Conservation (phyloP, 768 basidiomycete species). For the Macrolepiota fuliginosa region DNA sequence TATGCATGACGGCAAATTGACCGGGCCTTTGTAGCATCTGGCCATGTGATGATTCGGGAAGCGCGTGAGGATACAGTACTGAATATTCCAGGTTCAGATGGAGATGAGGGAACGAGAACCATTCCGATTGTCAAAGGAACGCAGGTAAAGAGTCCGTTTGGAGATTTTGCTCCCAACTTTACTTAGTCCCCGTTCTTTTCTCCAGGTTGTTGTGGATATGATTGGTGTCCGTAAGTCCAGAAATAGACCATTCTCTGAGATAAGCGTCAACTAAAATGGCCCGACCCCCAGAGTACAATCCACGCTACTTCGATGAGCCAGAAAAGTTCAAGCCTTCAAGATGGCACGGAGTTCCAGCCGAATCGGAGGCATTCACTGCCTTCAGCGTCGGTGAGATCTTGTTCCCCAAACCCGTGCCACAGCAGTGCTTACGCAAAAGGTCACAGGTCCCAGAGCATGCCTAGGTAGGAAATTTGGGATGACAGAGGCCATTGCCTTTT, state of each 20-base stretch:
- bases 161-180: not conserved
- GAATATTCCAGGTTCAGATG: constrained; percentile 36
- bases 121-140: constrained; percentile 39
- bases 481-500: constrained; percentile 50
- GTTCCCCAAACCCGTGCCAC: not conserved
- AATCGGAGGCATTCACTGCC: constrained; percentile 43
- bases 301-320: constrained; percentile 47
- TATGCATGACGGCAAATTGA: not conserved
- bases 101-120: constrained; percentile 33
- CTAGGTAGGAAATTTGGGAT: constrained; percentile 56
- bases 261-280: not conserved
- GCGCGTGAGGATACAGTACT: constrained; percentile 41
- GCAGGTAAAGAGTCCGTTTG: constrained; percentile 21
- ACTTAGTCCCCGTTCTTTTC: not conserved
- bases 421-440: not conserved
- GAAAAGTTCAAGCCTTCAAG: constrained; percentile 47
- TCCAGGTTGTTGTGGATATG: constrained; percentile 44
- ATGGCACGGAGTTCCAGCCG: constrained; percentile 42
- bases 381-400: constrained; percentile 40
- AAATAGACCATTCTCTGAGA: not conserved
- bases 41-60: constrained; percentile 37
- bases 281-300: constrained; percentile 41
- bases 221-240: constrained; percentile 43
- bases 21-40: constrained; percentile 30
- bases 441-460: constrained; percentile 47